Percentiles rank a stretch among this genome's conserved stretches.
Evolutionary conservation across 139 green algal species (phyloP).

Genomic region (Chlamydomonas asymmetrica): DNA sequence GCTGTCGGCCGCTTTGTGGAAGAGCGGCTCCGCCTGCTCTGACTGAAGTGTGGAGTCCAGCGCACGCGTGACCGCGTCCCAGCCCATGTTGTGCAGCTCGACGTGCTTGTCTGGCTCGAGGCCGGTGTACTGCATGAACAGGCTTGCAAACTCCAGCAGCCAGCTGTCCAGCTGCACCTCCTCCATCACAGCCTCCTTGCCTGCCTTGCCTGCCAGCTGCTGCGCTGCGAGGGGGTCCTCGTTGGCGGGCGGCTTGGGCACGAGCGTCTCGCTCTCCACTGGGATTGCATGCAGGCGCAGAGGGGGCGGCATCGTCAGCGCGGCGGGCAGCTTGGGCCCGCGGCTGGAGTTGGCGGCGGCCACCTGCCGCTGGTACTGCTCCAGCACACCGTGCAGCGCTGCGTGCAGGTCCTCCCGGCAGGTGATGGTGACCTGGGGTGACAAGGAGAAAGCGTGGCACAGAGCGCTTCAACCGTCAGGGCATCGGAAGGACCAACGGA

Average conservation of each 20-base stretch:
- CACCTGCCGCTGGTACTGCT: constrained; percentile 44
- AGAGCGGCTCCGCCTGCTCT: constrained; percentile 67
- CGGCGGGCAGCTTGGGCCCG: constrained; percentile 21
- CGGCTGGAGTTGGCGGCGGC: neutral
- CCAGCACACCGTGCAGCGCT: constrained; percentile 20
- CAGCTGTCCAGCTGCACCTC: constrained; percentile 82
- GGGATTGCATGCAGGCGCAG: constrained; percentile 42
- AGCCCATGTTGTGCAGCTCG: constrained; percentile 71
- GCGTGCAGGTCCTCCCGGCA: constrained; percentile 44
- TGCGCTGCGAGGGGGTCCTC: neutral
- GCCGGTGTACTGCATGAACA: constrained; percentile 68
- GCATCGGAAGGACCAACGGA: no score
- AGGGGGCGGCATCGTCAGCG: constrained; percentile 33
- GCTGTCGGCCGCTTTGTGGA: constrained; percentile 76
- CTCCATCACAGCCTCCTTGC: no score
- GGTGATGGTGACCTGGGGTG: constrained; percentile 82
- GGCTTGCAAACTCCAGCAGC: constrained; percentile 87
- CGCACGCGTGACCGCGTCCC: constrained; percentile 45
- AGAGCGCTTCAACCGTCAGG: no score
- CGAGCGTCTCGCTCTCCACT: constrained; percentile 25
- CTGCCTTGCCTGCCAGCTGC: no score
- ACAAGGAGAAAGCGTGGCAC: no score
- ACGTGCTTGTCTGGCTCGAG: constrained; percentile 61
- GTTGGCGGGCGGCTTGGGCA: neutral
- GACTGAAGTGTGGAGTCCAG: constrained; percentile 60